Evolutionary conservation across 2,329 filamentous ascomycete genomes (phyloP).

Genomic region (Sphaerulina musiva): DNA sequence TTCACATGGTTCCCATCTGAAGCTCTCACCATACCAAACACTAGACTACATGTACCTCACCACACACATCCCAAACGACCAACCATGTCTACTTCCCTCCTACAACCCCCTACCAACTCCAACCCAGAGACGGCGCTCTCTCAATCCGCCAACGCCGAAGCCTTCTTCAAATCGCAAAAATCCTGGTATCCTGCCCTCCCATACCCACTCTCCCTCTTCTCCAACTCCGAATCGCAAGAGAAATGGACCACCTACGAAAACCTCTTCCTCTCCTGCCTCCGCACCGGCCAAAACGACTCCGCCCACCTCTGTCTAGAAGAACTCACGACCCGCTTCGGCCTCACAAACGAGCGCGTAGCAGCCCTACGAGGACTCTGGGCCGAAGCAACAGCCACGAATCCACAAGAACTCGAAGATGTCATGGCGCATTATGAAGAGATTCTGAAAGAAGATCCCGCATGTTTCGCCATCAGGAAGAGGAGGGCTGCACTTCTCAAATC

Average conservation of each 20-base stretch:
- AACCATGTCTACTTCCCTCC: slow-evolving; percentile 21
- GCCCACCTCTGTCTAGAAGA: slow-evolving; percentile 70
- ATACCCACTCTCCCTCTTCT: slow-evolving; percentile 48
- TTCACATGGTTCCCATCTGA: slow-evolving; percentile 9
- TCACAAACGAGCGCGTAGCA: slow-evolving; percentile 77
- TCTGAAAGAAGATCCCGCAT: slow-evolving; percentile 65
- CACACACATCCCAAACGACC: slow-evolving; percentile 1
- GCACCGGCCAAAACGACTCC: slow-evolving; percentile 72
- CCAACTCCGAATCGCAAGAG: slow-evolving; percentile 62
- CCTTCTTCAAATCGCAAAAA: slow-evolving; percentile 34
- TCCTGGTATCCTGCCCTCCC: slow-evolving; percentile 32
- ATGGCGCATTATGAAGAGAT: slow-evolving; percentile 72
- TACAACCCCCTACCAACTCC: slow-evolving; percentile 36
- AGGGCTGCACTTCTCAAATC: slow-evolving; percentile 72
- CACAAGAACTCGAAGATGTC: slow-evolving; percentile 60
- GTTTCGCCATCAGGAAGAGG: slow-evolving; percentile 80
- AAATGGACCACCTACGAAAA: slow-evolving; percentile 84
- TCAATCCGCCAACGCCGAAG: slow-evolving; percentile 44
- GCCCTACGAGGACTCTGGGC: slow-evolving; percentile 75
- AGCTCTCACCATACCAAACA: slow-evolving; percentile 1
- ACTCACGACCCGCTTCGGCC: slow-evolving; percentile 73
- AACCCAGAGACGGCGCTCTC: slow-evolving; percentile 38
- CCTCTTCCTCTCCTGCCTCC: slow-evolving; percentile 73
- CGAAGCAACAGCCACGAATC: slow-evolving; percentile 68
- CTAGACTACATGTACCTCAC: not conserved